Conservation (phyloP, 805 yeast genomes). For the Grigorovia humatica region DNA sequence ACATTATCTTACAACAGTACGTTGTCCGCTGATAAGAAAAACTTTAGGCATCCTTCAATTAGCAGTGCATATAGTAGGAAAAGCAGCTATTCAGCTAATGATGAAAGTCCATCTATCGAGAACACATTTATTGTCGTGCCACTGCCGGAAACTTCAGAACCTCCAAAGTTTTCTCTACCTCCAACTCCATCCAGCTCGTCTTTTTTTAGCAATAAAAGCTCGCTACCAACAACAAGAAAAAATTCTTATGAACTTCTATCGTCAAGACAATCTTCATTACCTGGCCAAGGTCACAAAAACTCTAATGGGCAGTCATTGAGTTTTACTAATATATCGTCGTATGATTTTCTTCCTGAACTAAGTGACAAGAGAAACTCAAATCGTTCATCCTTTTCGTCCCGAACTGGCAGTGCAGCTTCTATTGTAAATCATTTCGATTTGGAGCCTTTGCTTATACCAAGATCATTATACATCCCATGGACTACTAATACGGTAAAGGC, state of each 20-base stretch:
- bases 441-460: constrained; percentile 57
- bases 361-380: background rate
- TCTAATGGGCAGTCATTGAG: background rate
- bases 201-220: background rate
- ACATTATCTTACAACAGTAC: background rate
- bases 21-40: constrained; percentile 23
- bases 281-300: background rate
- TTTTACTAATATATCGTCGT: background rate
- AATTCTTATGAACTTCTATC: constrained; percentile 1
- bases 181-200: constrained; percentile 10
- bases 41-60: constrained; percentile 5
- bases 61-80: background rate
- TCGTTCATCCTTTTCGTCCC: background rate
- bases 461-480: constrained; percentile 62
- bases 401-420: background rate
- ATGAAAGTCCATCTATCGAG: constrained; percentile 20
- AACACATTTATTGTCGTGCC: constrained; percentile 20
- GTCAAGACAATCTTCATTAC: background rate
- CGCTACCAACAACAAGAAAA: background rate
- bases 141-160: constrained; percentile 47
- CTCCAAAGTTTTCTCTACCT: constrained; percentile 46
- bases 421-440: constrained; percentile 21
- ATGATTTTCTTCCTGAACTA: background rate
- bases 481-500: constrained; percentile 51
- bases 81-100: constrained; percentile 5